Conservation (phyloP, 2,329 filamentous ascomycete species). For the Calonectria naviculata region DNA sequence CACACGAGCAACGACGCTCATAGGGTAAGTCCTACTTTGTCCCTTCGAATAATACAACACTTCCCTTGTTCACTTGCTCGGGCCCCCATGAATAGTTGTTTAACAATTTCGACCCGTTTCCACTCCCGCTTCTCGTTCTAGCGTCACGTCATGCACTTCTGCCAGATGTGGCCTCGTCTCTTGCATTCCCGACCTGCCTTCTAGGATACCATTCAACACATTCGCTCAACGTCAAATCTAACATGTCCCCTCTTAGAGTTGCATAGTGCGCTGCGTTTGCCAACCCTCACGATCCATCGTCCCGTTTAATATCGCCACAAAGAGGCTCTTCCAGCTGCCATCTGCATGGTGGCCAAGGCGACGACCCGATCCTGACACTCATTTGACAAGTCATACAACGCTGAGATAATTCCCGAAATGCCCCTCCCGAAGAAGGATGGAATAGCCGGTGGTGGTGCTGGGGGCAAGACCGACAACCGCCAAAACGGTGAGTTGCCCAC, state of each 20-base stretch:
- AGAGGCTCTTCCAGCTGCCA: conserved; percentile 26
- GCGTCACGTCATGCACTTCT: conserved; percentile 37
- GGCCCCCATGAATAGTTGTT: conserved; percentile 22
- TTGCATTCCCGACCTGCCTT: conserved; percentile 18
- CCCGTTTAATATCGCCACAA: conserved; percentile 29
- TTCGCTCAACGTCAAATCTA: conserved; percentile 8
- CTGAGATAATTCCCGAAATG: conserved; percentile 45
- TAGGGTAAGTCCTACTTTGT: conserved; percentile 33
- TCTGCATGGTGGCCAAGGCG: conserved; percentile 39
- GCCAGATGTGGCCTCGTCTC: conserved; percentile 30
- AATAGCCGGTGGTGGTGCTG: conserved; percentile 43
- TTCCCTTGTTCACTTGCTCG: conserved; percentile 4
- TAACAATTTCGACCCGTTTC: neutral
- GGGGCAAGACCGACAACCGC: conserved; percentile 42
- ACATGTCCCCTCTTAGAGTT: conserved; percentile 21
- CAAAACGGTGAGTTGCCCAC: conserved; percentile 50
- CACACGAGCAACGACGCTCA: conserved; percentile 28
- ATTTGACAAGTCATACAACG: conserved; percentile 38
- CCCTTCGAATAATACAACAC: conserved; percentile 8
- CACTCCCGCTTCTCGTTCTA: neutral
- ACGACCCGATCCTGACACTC: conserved; percentile 29
- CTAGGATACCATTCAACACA: conserved; percentile 2
- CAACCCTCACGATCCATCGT: conserved; percentile 23
- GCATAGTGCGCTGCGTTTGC: conserved; percentile 28
- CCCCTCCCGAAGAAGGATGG: conserved; percentile 53